phyloP scores from a whole-genome alignment of 2,329 filamentous ascomycete genomes.

The Verticillium nonalfalfae region DNA sequence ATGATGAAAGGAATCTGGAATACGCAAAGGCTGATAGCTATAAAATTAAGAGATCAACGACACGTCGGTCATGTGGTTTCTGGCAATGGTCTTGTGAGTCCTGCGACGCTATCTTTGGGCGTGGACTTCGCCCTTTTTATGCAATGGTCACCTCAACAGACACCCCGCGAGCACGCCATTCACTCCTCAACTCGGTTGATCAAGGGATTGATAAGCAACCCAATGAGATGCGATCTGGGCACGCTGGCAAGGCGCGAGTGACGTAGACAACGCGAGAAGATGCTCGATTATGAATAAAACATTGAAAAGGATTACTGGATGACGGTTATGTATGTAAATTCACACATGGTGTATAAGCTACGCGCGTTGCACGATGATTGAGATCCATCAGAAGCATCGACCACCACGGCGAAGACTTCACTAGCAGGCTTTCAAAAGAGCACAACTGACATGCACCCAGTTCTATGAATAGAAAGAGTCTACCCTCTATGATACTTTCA shows the following conservation, averaged over 20 bases:
- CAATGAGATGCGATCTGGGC: neutral
- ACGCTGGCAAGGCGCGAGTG: neutral
- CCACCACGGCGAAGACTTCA: neutral
- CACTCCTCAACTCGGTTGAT: neutral
- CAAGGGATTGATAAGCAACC: slow-evolving; percentile 17
- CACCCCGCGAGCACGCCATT: slow-evolving; percentile 18
- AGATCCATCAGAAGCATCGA: neutral
- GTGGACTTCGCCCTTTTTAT: neutral
- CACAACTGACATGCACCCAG: neutral
- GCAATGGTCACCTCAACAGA: neutral
- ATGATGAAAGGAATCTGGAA: neutral
- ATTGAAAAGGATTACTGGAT: neutral
- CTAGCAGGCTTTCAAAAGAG: too few relatives aligned
- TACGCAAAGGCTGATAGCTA: too few relatives aligned
- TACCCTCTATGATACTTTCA: neutral
- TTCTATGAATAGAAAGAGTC: neutral
- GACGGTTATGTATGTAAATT: neutral
- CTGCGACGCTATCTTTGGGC: neutral
- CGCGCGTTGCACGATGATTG: neutral
- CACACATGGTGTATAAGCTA: neutral
- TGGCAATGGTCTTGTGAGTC: neutral
- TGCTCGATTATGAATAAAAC: neutral
- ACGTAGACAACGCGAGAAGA: neutral
- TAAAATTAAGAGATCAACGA: too few relatives aligned
- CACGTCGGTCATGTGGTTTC: neutral